These are phyloP conservation scores for Vigna nakashimae DNA, from an alignment of 306 rosid genomes.

Conservation along the genomic window DNA sequence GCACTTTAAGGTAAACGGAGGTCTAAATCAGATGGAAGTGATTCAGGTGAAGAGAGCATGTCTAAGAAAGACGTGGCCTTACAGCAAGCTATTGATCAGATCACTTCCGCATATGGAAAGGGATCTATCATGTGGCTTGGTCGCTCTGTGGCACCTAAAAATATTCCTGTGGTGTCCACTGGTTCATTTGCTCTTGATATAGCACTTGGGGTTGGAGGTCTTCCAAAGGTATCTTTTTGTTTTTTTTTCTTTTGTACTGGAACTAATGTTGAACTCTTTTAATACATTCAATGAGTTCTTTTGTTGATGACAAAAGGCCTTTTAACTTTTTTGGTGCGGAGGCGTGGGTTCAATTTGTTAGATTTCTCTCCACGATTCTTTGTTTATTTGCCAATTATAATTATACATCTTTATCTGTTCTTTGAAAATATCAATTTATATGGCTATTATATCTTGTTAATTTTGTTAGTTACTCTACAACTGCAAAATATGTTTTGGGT, in stretches of 20 bases:
- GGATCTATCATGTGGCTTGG: constrained; percentile 99
- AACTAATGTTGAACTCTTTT: constrained; percentile 11
- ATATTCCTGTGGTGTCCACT: constrained; percentile 81
- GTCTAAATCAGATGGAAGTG: constrained; percentile 77
- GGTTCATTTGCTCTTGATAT: constrained; percentile 89
- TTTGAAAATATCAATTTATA: not conserved
- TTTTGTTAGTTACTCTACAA: constrained; percentile 20
- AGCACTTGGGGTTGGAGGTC: constrained; percentile 86
- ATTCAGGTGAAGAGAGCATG: constrained; percentile 68
- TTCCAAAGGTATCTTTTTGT: constrained; percentile 76
- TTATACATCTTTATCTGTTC: constrained; percentile 4
- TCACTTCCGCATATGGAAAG: constrained; percentile 84
- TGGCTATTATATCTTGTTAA: constrained; percentile 6
- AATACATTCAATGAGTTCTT: not conserved
- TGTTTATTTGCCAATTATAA: not conserved
- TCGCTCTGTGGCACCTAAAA: constrained; percentile 56
- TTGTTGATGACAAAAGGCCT: not conserved
- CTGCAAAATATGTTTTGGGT: constrained; percentile 20
- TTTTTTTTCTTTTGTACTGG: constrained; percentile 13
- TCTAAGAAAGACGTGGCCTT: constrained; percentile 88
- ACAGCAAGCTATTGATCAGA: constrained; percentile 94
- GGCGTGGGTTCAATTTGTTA: constrained; percentile 12
- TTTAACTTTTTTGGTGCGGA: not conserved
- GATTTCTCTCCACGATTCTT: constrained; percentile 25
- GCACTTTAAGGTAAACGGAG: constrained; percentile 60